Base-by-base conservation (phyloP, 2,329 filamentous ascomycete species). In the Alternaria gaisen region DNA sequence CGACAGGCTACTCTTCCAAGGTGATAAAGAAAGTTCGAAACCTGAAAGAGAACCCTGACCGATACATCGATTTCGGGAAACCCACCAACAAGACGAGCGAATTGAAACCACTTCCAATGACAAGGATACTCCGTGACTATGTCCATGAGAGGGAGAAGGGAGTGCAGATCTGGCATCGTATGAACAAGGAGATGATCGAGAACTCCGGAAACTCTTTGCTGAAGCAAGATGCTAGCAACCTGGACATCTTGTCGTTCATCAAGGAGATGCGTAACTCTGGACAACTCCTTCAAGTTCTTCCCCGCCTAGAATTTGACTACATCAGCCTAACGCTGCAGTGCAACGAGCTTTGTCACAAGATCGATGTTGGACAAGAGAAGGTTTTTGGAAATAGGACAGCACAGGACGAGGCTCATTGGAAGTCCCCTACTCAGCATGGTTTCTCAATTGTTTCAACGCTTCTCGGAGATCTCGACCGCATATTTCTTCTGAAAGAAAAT, bases 331-430 rank as follows among this genome's bases (percentile, higher is more conserved):
- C 44, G 14, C 24, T 50, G 5, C 24, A 42, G 26, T 50, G 44
- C 11, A 48, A 41, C 34, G 44, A 56, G 24, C 18, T 50, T 26
- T 56, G 43, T 36, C 43, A 42, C 10, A 52, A 44, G 28, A 57
- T 52, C n/a, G 38, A 44, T 9, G 3, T 43, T 11, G 38, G 34
- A 32, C 55, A 52, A 40, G 20, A n/a, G 2, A 18, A 12, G 1
- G 3, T 38, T 24, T 12, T 12, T 1, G 26, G 20, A 4, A 20
- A 14, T 7, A 24, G 5, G n/a, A 42, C 5, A 12, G 4, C 28
- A 9, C 8, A 48, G 5, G 22, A 58, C 14, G 12, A 44, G n/a
- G 28, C 55, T 20, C 32, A 50, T 18, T 38, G 30, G 40, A 44
- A 32, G n/a, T 30, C 16, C 10, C 30, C 30, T n/a, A 53, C 32